Percentiles rank a stretch among this genome's conserved stretches.
Evolutionary conservation across 352 stramenopile genomes (phyloP).

Genomic region (Globisporangium spinosum): DNA sequence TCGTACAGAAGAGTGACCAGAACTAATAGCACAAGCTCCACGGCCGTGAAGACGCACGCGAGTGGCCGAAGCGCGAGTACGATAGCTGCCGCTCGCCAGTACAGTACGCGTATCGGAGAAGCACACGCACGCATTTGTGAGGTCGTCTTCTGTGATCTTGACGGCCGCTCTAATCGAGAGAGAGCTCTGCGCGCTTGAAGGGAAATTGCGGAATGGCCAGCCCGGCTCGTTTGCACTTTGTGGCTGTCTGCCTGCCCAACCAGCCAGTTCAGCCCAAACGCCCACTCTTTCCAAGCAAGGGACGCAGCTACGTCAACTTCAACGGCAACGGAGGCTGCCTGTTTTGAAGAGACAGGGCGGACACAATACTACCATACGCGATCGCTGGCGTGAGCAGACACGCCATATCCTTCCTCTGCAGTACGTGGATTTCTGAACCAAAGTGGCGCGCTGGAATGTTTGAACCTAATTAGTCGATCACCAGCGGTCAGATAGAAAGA

Average conservation of each 20-base stretch:
- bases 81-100: constrained; percentile 12
- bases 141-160: neutral
- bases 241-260: neutral
- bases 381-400: constrained; percentile 2
- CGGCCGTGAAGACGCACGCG: constrained; percentile 16
- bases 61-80: constrained; percentile 15
- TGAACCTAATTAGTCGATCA: neutral
- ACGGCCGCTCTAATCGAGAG: neutral
- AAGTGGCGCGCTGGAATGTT: neutral
- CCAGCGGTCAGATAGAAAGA: neutral
- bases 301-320: neutral
- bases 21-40: constrained; percentile 22
- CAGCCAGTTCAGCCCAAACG: neutral
- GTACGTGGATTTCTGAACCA: neutral
- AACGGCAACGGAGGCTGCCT: neutral
- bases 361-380: neutral
- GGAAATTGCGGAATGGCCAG: constrained; percentile 12
- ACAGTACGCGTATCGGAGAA: neutral
- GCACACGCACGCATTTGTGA: neutral
- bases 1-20: constrained; percentile 15
- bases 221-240: neutral
- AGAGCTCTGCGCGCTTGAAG: constrained; percentile 7
- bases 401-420: constrained; percentile 9
- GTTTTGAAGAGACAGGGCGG: constrained; percentile 9
- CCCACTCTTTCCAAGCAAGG: neutral